Evolutionary conservation across 1,284 basidiomycete species (phyloP).

Genomic region (Ganoderma lingzhi): DNA sequence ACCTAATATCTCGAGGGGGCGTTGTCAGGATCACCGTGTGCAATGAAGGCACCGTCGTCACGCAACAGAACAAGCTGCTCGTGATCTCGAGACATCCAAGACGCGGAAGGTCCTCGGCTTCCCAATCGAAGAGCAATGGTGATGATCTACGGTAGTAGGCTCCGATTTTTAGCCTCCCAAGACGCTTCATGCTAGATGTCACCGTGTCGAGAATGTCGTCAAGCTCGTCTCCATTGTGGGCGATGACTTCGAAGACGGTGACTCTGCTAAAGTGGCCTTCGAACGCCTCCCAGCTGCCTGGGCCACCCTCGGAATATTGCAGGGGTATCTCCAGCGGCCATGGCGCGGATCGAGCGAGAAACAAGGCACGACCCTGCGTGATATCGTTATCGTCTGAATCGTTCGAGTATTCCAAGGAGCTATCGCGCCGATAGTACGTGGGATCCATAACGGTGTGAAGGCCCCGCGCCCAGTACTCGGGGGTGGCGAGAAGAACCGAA

Average conservation of each 20-base stretch:
- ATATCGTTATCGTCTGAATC: background rate
- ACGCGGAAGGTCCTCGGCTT: background rate
- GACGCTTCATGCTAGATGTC: background rate
- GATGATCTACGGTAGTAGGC: background rate
- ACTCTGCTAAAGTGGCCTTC: background rate
- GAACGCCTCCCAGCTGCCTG: background rate
- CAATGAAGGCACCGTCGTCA: background rate
- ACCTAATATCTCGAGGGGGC: background rate
- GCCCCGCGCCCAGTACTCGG: conserved; percentile 5
- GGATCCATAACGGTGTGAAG: conserved; percentile 1
- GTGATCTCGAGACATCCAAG: conserved; percentile 1
- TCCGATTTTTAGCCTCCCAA: background rate
- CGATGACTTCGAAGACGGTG: background rate
- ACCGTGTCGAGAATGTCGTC: background rate
- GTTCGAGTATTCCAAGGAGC: background rate
- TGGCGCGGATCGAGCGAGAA: conserved; percentile 3
- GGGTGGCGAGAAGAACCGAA: background rate
- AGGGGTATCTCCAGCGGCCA: background rate
- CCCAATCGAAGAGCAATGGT: background rate
- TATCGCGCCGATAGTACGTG: background rate
- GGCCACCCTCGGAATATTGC: background rate
- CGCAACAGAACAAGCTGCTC: background rate
- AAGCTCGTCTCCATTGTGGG: background rate
- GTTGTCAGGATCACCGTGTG: background rate
- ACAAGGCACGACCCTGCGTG: background rate